These are phyloP conservation scores for Podila horticola DNA, from an alignment of 192 early-diverging fungal species.

Conservation along the genomic window DNA sequence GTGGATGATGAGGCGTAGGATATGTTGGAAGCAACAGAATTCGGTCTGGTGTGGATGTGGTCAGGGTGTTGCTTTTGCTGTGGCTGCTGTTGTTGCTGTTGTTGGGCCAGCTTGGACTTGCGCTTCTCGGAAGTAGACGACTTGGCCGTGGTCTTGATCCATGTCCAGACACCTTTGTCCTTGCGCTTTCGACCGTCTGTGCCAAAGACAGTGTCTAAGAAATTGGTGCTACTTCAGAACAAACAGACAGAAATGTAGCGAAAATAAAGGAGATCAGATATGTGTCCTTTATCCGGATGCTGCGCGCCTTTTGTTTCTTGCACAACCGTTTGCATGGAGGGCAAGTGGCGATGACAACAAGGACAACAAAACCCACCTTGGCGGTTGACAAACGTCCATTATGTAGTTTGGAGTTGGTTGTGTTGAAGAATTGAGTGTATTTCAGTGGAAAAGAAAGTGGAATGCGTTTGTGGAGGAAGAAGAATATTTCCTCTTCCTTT, in stretches of 20 bases:
- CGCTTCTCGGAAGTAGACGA: not conserved
- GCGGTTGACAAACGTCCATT: not conserved
- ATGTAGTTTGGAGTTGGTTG: not conserved
- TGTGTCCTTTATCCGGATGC: conserved; percentile 6
- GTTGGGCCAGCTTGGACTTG: not conserved
- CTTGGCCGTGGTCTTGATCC: conserved; percentile 27
- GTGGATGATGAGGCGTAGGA: not conserved
- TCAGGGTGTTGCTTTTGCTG: not conserved
- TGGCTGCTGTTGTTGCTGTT: not conserved
- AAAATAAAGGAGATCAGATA: not conserved
- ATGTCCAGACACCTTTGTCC: conserved; percentile 39
- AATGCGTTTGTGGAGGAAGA: not conserved
- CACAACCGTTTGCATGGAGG: too few relatives aligned
- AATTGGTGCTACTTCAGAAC: conserved; percentile 4
- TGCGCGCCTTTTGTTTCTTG: not conserved
- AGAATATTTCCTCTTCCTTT: not conserved
- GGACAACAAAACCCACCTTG: not conserved
- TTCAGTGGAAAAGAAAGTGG: not conserved
- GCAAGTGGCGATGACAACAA: too few relatives aligned
- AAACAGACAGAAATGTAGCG: not conserved
- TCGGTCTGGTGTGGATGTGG: not conserved
- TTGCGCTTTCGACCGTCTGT: conserved; percentile 42
- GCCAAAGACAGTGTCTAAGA: conserved; percentile 40
- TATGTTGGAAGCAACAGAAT: not conserved
- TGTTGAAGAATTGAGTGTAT: not conserved